Evolutionary conservation across 805 yeast species (phyloP), one percentile per base, ranked within the genome.

Genomic region (Candida endomychidarum): DNA sequence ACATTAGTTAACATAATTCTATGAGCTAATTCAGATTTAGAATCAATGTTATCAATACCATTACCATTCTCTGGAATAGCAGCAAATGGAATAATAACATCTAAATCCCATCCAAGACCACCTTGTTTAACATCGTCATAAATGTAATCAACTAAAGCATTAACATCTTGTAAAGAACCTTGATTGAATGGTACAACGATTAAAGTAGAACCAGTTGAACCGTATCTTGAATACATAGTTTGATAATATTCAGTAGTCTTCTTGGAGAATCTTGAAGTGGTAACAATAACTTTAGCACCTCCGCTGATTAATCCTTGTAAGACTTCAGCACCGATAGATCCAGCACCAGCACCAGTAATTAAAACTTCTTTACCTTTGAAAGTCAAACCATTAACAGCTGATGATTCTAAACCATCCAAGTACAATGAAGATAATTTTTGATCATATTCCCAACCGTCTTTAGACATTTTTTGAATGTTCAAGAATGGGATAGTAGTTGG

Each of bases 51-150:
- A 58, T 89, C 96, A 60, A 93, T 70, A 67, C 95, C 97, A 58
- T 88, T 86, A 61, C 99, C 99, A 63, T 88, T 88, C 74, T 93
- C 99, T 53, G 99, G 98, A 57, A 93, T 91, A 46, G 99, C 99
- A 52, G 98, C 99, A 60, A 93, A 93, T 57, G 99, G 99, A 63
- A 93, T 80, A 50, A 93, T 79, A 51, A 80, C 95, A 71, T 93
- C 99, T 61, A 93, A 77, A 64, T 93, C 99, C 98, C 98, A 91
- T 42, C 95, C 96, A 54, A 91, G 79, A 69, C 96, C 96, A 53
- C 90, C 93, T 61, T 83, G 77, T 77, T 84, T 81, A 41, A 74
- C 79, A 50, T 78, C 87, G 56, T 81, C 83, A 64, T 91, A 93
- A 61, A 93, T 88, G 75, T 79, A 93, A 42, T 81, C 76, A 43